Base-by-base conservation (phyloP, 805 yeast species). In the Cyberlindnera sargentensis region DNA sequence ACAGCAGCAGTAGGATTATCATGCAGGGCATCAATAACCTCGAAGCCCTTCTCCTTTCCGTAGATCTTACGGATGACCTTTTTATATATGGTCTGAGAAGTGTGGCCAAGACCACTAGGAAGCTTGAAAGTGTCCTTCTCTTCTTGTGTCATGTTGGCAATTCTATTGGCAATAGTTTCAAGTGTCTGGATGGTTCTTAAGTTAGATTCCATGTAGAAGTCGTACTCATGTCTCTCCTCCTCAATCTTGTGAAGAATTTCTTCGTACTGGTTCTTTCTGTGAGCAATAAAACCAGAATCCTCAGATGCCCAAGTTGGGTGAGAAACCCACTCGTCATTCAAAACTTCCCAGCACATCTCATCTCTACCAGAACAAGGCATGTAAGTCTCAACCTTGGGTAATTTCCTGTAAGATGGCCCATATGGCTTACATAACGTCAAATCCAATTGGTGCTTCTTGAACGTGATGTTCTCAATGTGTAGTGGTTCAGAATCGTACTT, bases 281-380 rank as follows among this genome's bases (percentile, higher is more conserved):
- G 99, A n/a, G 99, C 96, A 61, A 93, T 90, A 57, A 91, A 93
- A 0, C 99, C 99, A 9, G 96, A 86, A 63, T 93, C 99, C 63
- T 93, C 99, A 0, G 98, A 91, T 4, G 98, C 99, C 99, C 99
- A 93, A n/a, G 96, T 95, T 24, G 99, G 99, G 65, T 93, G 98
- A 6, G 97, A 96, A 31, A 93, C 98, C 97, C 98, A 93, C 65
- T 91, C 98, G 63, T 93, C 99, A 64, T 93, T 93, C 55, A 93
- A 73, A 11, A 93, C 96, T 59, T 91, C 97, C 97, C 97, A 91
- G 62, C 99, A 93, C 90, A 93, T 85, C 56, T 91, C 98, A 65
- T 93, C 99, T 56, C 99, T 80, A 15, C 99, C 99, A 8, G 95
- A 85, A 56, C 98, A 91, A 24, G 98, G 97, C 95, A 89, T 89